A percentile compares a stretch with the other conserved stretches of the same genome.
Conservation (phyloP, 768 basidiomycete genomes). For the Mycena vitilis region DNA sequence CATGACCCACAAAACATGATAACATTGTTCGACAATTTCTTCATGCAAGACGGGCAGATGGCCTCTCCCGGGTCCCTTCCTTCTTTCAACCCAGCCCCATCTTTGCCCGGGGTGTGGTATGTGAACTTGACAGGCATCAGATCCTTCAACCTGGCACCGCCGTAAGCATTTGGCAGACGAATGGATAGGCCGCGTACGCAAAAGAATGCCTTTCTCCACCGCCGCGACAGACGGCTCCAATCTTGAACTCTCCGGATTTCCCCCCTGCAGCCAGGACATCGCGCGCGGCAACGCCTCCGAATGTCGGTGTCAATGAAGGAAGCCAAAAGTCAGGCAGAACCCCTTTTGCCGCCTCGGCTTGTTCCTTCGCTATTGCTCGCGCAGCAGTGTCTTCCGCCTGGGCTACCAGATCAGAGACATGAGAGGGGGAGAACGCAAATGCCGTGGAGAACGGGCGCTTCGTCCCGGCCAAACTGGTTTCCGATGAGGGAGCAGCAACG, state of each 20-base stretch:
- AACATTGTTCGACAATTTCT: conserved; percentile 81
- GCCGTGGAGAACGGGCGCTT: conserved; percentile 83
- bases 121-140: conserved; percentile 87
- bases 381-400: conserved; percentile 93
- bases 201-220: conserved; percentile 83
- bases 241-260: conserved; percentile 77
- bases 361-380: conserved; percentile 84
- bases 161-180: conserved; percentile 16
- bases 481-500: conserved; percentile 8
- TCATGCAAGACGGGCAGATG: conserved; percentile 92
- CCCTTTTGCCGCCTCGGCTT: conserved; percentile 83
- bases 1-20: conserved; percentile 71
- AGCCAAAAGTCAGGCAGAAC: conserved; percentile 99
- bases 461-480: conserved; percentile 61
- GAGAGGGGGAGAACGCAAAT: conserved; percentile 70
- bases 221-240: conserved; percentile 91
- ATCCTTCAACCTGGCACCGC: conserved; percentile 75
- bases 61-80: conserved; percentile 66
- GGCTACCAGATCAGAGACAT: conserved; percentile 73
- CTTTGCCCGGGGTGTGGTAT: conserved; percentile 54
- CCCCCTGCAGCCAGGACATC: conserved; percentile 34
- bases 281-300: conserved; percentile 59
- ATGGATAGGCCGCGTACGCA: conserved; percentile 60
- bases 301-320: conserved; percentile 89
- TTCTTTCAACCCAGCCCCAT: conserved; percentile 51